Evolutionary conservation across 2,329 filamentous ascomycete genomes (phyloP), one percentile per base, ranked within the genome.

Genomic region (Coleophoma cylindrospora): DNA sequence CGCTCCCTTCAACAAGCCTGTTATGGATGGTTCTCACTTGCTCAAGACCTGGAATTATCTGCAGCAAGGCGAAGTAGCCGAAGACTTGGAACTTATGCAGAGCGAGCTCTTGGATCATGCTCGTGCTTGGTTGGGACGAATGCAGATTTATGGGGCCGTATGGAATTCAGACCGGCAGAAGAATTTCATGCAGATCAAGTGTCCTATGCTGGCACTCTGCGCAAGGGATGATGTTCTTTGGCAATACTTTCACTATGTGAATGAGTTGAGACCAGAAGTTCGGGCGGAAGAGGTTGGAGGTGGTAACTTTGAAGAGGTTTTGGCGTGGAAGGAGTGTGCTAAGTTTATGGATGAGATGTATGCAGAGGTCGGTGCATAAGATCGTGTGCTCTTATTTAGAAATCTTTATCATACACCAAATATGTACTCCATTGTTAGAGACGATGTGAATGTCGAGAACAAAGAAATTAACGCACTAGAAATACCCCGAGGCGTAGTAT

Each of bases 221-320:
- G 48, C 34, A 21, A 50, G 41, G 34, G 48, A 50, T 50, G 48
- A 50, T 45, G 34, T 50, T 9, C 17, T 50, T 12, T 50, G 48
- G 43, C n/a, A 44, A 17, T 44, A 45, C 22, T 49, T 43, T 43
- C 40, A 44, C 44, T 38, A 37, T 43, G 40, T 44, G 27, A 13
- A 22, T 43, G n/a, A 44, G 40, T 10, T 44, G 40, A 43, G 40
- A 22, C 40, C 40, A 12, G 40, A 12, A 14, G 40, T 43, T 4
- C 8, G 40, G 40, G 21, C 5, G 17, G 40, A 21, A 8, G 40
- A 21, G 13, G 40, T 43, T 19, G 14, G 21, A 14, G 40, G 40
- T 14, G 19, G 17, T 4, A 43, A 43, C 7, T 43, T 43, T 43
- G 40, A 43, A 27, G 40, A 43, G 40, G 19, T 43, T 10, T 21